phyloP scores from a whole-genome alignment of 352 stramenopile genomes.

The Globisporangium viniferum region DNA sequence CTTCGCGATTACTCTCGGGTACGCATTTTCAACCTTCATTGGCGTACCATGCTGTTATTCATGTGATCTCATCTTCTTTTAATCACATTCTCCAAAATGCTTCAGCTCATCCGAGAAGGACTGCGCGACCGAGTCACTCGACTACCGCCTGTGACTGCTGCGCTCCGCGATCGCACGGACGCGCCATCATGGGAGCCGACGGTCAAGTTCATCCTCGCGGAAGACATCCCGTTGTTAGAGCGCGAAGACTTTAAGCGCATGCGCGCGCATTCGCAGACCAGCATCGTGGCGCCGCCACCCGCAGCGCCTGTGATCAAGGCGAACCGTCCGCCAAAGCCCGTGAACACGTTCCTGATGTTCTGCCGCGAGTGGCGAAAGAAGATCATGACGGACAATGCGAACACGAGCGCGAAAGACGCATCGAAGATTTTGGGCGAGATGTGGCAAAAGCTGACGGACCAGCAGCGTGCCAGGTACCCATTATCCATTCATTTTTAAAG shows the following conservation, averaged over 20 bases:
- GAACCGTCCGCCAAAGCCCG: slow-evolving; percentile 75
- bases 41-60: background rate
- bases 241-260: slow-evolving; percentile 82
- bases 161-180: slow-evolving; percentile 64
- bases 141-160: slow-evolving; percentile 48
- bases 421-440: slow-evolving; percentile 83
- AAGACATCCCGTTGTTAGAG: slow-evolving; percentile 71
- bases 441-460: slow-evolving; percentile 81
- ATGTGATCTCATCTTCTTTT: slow-evolving; percentile 3
- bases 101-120: slow-evolving; percentile 68
- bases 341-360: slow-evolving; percentile 87
- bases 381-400: slow-evolving; percentile 72
- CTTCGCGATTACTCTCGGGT: slow-evolving; percentile 74
- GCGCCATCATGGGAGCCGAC: slow-evolving; percentile 58
- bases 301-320: slow-evolving; percentile 32
- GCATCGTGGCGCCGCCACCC: slow-evolving; percentile 26
- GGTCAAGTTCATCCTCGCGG: slow-evolving; percentile 71
- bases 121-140: slow-evolving; percentile 56
- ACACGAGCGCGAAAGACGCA: slow-evolving; percentile 73
- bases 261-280: slow-evolving; percentile 58
- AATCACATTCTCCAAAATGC: background rate
- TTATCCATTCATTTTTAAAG: background rate
- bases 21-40: slow-evolving; percentile 6
- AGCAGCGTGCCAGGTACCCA: slow-evolving; percentile 57
- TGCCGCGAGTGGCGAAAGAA: slow-evolving; percentile 79